Evolutionary conservation across 345 rosid genomes (phyloP), one percentile per base, ranked within the genome.

Genomic region (Sapria himalayana): DNA sequence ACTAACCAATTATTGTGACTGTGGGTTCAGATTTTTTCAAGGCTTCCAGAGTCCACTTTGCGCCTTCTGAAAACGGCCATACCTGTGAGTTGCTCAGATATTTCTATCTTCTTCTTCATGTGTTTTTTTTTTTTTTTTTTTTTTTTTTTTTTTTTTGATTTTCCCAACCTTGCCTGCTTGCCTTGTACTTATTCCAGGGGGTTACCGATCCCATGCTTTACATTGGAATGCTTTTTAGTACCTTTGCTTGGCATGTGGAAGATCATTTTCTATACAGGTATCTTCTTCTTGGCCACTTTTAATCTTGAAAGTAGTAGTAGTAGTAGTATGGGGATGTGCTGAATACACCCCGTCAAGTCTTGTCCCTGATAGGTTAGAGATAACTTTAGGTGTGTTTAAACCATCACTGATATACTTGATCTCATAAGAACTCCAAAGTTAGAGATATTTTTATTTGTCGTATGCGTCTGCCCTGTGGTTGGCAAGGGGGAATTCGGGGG

Each of bases 171-270:
- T 33, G 38, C 29, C n/a, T n/a, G n/a, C 54, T 50, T 40, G 37
- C 27, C 2, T 35, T 47, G 43, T 44, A 27, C 54, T 51, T 60
- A 39, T 66, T 75, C 49, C 78, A 91, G 99, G 99, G 99, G 46
- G 82, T 91, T 46, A 91, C 99, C 22, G 99, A 91, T 36, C 99
- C 99, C n/a, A 91, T 91, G 99, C 94, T 91, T 63, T 91, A 91
- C 71, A 78, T 91, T 15, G 99, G 99, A 58, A 91, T 91, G 99
- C 71, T 91, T 19, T 91, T 91, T 65, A 91, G 99, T 49, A 62
- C 85, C 70, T 91, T 91, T 72, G 99, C 99, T 29, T 91, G 99
- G 99, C 99, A 91, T 37, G 99, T 91, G 46, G 99, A 91, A 62
- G 99, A 84, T 59, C 99, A 91, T 61, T 91, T 80, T 59, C 59